Evolutionary conservation across 1,284 basidiomycete genomes (phyloP), one percentile per base, ranked within the genome.

Genomic region (Sporisorium reilianum): DNA sequence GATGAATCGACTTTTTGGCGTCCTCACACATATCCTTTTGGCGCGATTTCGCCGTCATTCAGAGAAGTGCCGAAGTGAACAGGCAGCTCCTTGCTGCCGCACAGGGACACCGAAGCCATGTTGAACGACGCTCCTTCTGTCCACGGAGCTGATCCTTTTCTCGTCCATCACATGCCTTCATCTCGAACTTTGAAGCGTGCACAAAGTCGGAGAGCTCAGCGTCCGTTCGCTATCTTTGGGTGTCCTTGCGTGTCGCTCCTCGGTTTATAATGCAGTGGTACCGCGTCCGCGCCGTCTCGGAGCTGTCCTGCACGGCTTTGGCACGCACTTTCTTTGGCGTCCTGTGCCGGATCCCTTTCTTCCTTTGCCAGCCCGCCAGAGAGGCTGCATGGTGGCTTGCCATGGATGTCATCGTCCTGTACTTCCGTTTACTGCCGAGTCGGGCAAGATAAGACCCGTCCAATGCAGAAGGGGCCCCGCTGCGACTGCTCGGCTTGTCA

Each of bases 81-180:
- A 2, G 6, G 32, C 8, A 20, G 30, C 42, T 26, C 42, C 9
- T 7, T 20, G 30, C 32, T 30, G 23, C 32, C 7, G 20, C n/a
- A 23, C 42, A 3, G 22, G 20, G 16, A 14, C 40, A 4, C 40
- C 36, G 9, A n/a, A 12, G 12, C 20, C 26, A 44, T 18, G 16
- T 41, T 25, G 41, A 34, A 23, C 14, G 6, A 25, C 41, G 22
- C 44, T 44, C 30, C 28, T 44, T 25, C 12, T 34, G 53, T 20
- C 30, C 30, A 45, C 41, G 41, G 40, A 55, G 30, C 53, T 45
- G 20, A 45, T 20, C 52, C 12, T 23, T 54, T 16, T 28, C 26
- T 46, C 26, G 23, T n/a, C 26, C 8, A 30, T 30, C 26, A 8
- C 2, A 46, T 30, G 45, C 30, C 36, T 41, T 55, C 42, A 55